Percentiles rank a stretch among this genome's conserved stretches.
phyloP scores from a whole-genome alignment of 352 stramenopile species.

The Phytophthora lateralis region DNA sequence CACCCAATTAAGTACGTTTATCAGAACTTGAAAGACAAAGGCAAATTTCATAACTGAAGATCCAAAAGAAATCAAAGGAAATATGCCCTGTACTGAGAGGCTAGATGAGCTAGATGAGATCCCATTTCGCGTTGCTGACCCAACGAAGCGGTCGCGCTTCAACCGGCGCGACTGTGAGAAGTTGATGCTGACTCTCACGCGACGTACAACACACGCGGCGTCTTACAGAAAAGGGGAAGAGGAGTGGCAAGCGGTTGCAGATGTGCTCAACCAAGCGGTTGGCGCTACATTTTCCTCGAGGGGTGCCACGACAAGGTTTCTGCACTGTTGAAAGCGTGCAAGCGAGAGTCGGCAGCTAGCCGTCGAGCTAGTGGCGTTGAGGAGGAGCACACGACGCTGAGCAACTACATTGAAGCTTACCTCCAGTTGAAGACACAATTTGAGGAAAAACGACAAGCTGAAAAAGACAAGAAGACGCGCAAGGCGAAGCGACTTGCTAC shows the following conservation, averaged over 20 bases:
- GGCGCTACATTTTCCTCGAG: neutral
- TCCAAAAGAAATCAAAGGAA: neutral
- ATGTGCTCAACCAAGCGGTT: neutral
- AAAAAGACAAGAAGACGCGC: neutral
- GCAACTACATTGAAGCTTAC: neutral
- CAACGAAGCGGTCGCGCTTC: neutral
- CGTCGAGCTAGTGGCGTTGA: neutral
- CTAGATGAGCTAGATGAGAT: neutral
- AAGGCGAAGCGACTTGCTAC: neutral
- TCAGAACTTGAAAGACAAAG: no score
- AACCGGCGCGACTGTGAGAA: neutral
- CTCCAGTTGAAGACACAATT: neutral
- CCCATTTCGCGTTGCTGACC: neutral
- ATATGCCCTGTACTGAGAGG: neutral
- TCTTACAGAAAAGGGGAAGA: neutral
- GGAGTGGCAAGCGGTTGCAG: neutral
- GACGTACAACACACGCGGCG: neutral
- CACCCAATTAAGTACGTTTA: no score
- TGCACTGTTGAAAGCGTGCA: neutral
- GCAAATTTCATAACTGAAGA: no score
- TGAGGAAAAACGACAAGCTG: neutral
- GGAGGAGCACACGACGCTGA: neutral
- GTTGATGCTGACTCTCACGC: neutral
- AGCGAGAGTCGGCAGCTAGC: neutral
- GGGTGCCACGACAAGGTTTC: neutral